These are phyloP conservation scores for Yamadazyma conglobata DNA, from an alignment of 1,139 yeast genomes.

Conservation along the genomic window DNA sequence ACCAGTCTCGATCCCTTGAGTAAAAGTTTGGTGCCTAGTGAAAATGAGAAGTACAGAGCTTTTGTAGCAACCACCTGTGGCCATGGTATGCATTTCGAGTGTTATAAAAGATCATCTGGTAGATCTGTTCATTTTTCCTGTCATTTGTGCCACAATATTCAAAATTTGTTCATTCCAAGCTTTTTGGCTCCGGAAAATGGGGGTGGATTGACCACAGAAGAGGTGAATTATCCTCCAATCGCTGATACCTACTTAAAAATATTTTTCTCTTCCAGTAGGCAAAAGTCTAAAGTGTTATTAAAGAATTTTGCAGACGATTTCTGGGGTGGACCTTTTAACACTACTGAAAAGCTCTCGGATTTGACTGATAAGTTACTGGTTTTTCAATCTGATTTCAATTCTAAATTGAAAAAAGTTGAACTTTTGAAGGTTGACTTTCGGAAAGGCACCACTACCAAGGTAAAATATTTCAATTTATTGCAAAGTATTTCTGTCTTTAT, in stretches of 20 bases:
- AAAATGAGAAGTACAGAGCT: slow-evolving; percentile 13
- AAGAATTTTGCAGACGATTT: too few relatives aligned
- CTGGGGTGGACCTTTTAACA: too few relatives aligned
- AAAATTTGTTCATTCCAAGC: slow-evolving; percentile 45
- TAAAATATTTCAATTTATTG: slow-evolving; percentile 20
- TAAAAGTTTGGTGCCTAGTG: slow-evolving; percentile 1
- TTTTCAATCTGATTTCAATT: slow-evolving; percentile 12
- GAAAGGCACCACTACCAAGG: slow-evolving; percentile 14
- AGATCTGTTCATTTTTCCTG: slow-evolving; percentile 40
- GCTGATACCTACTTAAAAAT: slow-evolving; percentile 20
- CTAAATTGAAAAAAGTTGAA: slow-evolving; percentile 8
- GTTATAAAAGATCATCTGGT: slow-evolving; percentile 40
- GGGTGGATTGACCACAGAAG: slow-evolving; percentile 14
- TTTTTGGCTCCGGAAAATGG: slow-evolving; percentile 23
- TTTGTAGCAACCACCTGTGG: slow-evolving; percentile 59
- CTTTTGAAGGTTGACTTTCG: slow-evolving; percentile 12
- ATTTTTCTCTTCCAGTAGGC: slow-evolving; percentile 12
- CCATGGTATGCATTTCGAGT: slow-evolving; percentile 62
- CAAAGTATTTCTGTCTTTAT: slow-evolving; percentile 29
- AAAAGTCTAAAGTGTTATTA: slow-evolving; percentile 13
- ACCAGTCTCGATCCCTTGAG: not conserved
- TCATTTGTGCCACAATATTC: slow-evolving; percentile 61
- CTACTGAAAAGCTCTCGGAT: slow-evolving; percentile 10
- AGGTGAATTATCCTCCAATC: slow-evolving; percentile 15
- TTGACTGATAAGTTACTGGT: slow-evolving; percentile 12